These are phyloP conservation scores for Claviceps humidiphila DNA, from an alignment of 2,329 filamentous ascomycete genomes.

Conservation along the genomic window DNA sequence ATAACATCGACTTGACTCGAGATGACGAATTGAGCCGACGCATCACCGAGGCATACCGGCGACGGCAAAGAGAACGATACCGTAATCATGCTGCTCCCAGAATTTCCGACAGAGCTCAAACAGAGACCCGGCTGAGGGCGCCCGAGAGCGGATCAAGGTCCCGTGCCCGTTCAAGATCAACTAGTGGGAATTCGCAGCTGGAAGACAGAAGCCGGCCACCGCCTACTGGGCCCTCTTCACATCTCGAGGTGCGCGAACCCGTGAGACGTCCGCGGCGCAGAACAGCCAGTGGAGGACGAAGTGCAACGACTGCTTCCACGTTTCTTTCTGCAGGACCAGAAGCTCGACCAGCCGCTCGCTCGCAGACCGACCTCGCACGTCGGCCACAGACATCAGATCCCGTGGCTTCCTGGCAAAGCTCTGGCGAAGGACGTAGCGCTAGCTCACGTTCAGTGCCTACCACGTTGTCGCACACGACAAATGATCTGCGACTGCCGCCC, in stretches of 20 bases:
- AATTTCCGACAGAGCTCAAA: conserved; percentile 9
- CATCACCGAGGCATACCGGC: conserved; percentile 77
- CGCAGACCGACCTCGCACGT: conserved; percentile 49
- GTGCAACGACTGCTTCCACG: conserved; percentile 36
- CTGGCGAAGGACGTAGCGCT: conserved; percentile 29
- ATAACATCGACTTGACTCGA: conserved; percentile 69
- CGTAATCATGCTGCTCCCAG: conserved; percentile 31
- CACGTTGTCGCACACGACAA: conserved; percentile 11
- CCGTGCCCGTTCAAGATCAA: conserved; percentile 31
- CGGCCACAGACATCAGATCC: conserved; percentile 28
- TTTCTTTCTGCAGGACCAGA: conserved; percentile 27
- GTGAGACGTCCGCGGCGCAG: conserved; percentile 27
- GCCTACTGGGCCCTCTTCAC: conserved; percentile 14
- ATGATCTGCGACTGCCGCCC: conserved; percentile 10
- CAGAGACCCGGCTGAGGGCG: conserved; percentile 17
- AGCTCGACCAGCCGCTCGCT: conserved; percentile 40
- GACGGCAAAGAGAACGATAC: conserved; percentile 54
- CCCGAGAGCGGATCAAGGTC: conserved; percentile 19
- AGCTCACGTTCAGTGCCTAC: conserved; percentile 22
- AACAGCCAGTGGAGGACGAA: conserved; percentile 42
- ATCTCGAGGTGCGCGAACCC: conserved; percentile 19
- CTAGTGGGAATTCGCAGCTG: conserved; percentile 26
- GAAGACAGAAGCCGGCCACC: conserved; percentile 42
- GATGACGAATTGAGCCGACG: conserved; percentile 84
- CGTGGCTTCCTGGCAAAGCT: conserved; percentile 23